These are phyloP conservation scores for Nitzschia sp. DNA, from an alignment of 108 stramenopile genomes.

Conservation along the genomic window DNA sequence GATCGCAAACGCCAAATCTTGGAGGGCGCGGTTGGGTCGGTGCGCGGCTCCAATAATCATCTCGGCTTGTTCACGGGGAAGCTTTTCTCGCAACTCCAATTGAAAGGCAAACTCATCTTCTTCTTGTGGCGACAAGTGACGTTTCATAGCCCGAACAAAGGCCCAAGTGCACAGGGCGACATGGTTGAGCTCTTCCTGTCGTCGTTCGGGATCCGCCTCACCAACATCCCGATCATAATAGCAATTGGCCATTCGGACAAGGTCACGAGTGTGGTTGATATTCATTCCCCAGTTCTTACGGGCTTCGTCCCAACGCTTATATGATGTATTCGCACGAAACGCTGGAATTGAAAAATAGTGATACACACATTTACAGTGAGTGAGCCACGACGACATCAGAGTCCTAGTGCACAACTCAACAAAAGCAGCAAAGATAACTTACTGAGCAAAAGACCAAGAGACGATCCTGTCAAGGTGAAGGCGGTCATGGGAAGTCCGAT, in stretches of 20 bases:
- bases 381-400: no score
- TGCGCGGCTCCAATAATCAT: slow-evolving; percentile 59
- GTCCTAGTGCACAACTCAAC: not conserved
- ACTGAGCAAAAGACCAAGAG: slow-evolving; percentile 59
- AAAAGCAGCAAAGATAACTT: slow-evolving; percentile 18
- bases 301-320: slow-evolving; percentile 84
- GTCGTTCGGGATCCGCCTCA: slow-evolving; percentile 36
- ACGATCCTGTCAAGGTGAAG: slow-evolving; percentile 49
- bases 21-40: slow-evolving; percentile 62
- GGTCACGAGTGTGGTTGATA: slow-evolving; percentile 74
- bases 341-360: slow-evolving; percentile 30
- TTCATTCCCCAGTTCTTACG: slow-evolving; percentile 84
- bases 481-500: slow-evolving; percentile 45
- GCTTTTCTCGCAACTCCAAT: slow-evolving; percentile 37
- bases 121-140: slow-evolving; percentile 61
- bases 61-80: slow-evolving; percentile 41
- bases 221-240: slow-evolving; percentile 48
- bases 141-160: slow-evolving; percentile 69
- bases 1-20: slow-evolving; percentile 54
- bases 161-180: slow-evolving; percentile 71
- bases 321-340: slow-evolving; percentile 75
- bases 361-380: no score
- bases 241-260: slow-evolving; percentile 64
- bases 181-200: slow-evolving; percentile 50
- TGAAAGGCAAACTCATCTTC: slow-evolving; percentile 67